Percentiles rank a stretch among this genome's conserved stretches.
Evolutionary conservation across 352 stramenopile species (phyloP).

Genomic region (Aphanomyces astaci): DNA sequence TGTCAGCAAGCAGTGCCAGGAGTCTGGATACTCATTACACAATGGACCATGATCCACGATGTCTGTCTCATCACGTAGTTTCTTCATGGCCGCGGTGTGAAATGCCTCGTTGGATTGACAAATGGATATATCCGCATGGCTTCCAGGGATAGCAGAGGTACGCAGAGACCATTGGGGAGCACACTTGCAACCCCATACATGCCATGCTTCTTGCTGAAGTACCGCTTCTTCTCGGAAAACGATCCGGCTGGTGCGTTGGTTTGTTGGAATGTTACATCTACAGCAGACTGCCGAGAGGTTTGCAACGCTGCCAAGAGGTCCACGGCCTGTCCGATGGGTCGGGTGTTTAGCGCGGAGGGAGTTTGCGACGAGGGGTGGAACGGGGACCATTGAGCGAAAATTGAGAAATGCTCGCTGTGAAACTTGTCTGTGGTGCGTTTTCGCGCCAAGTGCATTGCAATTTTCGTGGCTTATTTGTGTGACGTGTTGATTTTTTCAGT

Average conservation of each 20-base stretch:
- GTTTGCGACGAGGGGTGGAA: too few relatives aligned
- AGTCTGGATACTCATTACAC: neutral
- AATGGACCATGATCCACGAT: conserved; percentile 18
- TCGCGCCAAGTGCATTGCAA: too few relatives aligned
- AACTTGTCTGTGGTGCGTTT: too few relatives aligned
- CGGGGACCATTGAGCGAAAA: too few relatives aligned
- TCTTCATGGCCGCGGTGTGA: neutral
- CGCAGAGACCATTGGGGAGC: conserved; percentile 16
- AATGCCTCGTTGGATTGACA: neutral
- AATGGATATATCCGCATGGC: neutral
- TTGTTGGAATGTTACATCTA: conserved; percentile 3
- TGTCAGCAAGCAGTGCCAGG: conserved; percentile 21
- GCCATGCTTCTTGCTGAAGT: conserved; percentile 19
- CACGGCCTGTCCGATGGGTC: too few relatives aligned
- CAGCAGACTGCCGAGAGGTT: too few relatives aligned
- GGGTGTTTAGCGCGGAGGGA: too few relatives aligned
- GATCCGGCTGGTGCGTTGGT: neutral
- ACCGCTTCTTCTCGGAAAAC: neutral
- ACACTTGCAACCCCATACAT: conserved; percentile 25
- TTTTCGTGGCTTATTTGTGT: too few relatives aligned
- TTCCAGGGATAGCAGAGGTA: neutral
- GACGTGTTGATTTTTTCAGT: too few relatives aligned
- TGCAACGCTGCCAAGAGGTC: too few relatives aligned
- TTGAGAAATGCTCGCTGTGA: too few relatives aligned
- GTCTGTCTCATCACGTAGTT: neutral